Conservation (phyloP, 2,329 filamentous ascomycete species). For the Chaetomiaceae sp. region DNA sequence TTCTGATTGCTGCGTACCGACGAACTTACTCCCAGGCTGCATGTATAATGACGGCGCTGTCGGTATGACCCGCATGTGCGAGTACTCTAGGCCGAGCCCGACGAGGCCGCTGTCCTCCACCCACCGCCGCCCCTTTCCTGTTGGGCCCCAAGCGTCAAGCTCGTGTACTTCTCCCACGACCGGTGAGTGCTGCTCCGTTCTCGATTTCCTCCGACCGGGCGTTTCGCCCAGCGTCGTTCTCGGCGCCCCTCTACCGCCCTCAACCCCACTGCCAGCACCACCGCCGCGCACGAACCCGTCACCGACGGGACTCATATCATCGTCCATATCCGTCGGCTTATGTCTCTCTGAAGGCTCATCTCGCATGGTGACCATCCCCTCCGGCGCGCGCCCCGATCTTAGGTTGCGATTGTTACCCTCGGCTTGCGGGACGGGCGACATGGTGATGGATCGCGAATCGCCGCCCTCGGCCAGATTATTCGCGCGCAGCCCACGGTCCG, state of each 20-base stretch:
- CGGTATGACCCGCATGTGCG: constrained; percentile 53
- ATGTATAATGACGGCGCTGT: constrained; percentile 81
- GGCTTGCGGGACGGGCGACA: constrained; percentile 40
- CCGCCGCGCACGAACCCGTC: constrained; percentile 2
- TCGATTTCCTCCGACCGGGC: constrained; percentile 6
- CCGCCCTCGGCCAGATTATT: constrained; percentile 11
- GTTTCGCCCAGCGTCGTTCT: constrained; percentile 3
- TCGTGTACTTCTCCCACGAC: constrained; percentile 32
- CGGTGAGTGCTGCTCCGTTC: constrained; percentile 8
- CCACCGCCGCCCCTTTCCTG: constrained; percentile 28
- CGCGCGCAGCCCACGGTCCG: background rate
- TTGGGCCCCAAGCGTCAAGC: constrained; percentile 31
- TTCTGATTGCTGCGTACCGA: constrained; percentile 89
- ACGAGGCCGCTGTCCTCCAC: constrained; percentile 33
- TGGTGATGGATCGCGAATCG: constrained; percentile 37
- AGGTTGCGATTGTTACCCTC: constrained; percentile 13
- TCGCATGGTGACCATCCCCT: constrained; percentile 15
- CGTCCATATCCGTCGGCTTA: constrained; percentile 28
- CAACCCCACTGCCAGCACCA: background rate
- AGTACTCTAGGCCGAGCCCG: constrained; percentile 26
- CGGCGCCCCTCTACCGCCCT: background rate
- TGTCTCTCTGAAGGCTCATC: constrained; percentile 23
- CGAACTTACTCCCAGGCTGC: constrained; percentile 80
- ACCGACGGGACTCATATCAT: constrained; percentile 15
- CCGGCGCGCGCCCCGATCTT: constrained; percentile 16